These are phyloP conservation scores for Alternaria sp. DNA, from an alignment of 2,329 filamentous ascomycete species.

Conservation along the genomic window DNA sequence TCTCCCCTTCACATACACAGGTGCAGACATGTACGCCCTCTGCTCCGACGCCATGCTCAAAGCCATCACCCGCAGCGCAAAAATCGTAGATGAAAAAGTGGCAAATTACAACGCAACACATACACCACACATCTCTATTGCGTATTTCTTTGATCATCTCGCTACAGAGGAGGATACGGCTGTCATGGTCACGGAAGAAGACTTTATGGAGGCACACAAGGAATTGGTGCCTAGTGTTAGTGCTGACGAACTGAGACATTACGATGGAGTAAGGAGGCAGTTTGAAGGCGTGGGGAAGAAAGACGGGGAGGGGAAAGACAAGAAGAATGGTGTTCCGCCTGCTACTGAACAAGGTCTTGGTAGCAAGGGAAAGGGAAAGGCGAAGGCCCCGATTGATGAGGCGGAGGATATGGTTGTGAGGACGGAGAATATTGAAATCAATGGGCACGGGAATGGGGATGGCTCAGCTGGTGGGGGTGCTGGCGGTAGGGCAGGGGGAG, in stretches of 20 bases:
- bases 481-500: conserved; percentile 41
- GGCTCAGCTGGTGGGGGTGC: conserved; percentile 3
- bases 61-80: conserved; percentile 90
- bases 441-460: conserved; percentile 27
- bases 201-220: conserved; percentile 80
- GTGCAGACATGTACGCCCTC: conserved; percentile 94
- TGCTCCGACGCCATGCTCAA: conserved; percentile 99
- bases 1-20: conserved; percentile 95
- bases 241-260: conserved; percentile 89
- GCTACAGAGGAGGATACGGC: conserved; percentile 82
- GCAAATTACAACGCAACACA: conserved; percentile 67
- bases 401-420: conserved; percentile 54
- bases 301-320: conserved; percentile 44
- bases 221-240: conserved; percentile 96
- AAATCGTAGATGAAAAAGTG: conserved; percentile 84
- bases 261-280: conserved; percentile 79
- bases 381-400: conserved; percentile 30
- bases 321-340: conserved; percentile 47
- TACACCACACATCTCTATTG: conserved; percentile 72
- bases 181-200: conserved; percentile 87
- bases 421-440: conserved; percentile 51
- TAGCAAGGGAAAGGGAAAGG: conserved; percentile 44
- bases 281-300: conserved; percentile 75
- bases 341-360: conserved; percentile 1
- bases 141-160: conserved; percentile 94